Conservation (phyloP, 2,329 filamentous ascomycete genomes). For the Scedosporium minutisporum region DNA sequence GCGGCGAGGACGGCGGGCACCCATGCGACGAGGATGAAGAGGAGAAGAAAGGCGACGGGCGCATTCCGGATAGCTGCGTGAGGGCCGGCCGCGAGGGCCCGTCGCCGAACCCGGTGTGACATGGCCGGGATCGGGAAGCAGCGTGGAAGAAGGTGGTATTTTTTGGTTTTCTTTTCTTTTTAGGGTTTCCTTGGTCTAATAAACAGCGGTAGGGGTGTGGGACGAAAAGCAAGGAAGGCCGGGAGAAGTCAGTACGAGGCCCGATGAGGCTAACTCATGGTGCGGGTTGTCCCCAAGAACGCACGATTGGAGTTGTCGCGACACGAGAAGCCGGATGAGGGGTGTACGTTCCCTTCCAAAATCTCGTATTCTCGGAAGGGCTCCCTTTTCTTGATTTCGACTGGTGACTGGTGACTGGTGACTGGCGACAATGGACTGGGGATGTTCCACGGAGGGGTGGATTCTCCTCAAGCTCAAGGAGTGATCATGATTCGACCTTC, state of each 20-base stretch:
- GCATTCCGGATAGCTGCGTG: not conserved
- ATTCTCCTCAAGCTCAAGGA: not conserved
- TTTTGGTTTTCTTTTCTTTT: not conserved
- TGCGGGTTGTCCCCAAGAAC: not conserved
- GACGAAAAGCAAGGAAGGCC: not conserved
- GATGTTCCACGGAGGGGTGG: not conserved
- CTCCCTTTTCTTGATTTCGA: not conserved
- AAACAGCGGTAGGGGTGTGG: not conserved
- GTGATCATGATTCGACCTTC: not conserved
- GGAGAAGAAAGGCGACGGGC: not conserved
- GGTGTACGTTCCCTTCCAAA: not conserved
- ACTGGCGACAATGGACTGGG: not conserved
- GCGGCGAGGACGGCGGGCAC: slow-evolving; percentile 7
- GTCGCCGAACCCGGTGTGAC: not conserved
- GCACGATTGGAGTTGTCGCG: too few relatives aligned
- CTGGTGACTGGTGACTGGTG: not conserved
- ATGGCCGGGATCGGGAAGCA: not conserved
- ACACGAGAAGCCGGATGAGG: not conserved
- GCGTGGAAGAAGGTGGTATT: not conserved
- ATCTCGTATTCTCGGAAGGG: not conserved
- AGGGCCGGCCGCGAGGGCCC: not conserved
- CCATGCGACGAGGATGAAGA: not conserved
- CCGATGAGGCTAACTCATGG: not conserved
- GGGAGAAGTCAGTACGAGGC: not conserved
- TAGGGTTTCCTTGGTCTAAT: not conserved